phyloP scores from a whole-genome alignment of 2,329 filamentous ascomycete species.

The Cladosporium cucumerinum region DNA sequence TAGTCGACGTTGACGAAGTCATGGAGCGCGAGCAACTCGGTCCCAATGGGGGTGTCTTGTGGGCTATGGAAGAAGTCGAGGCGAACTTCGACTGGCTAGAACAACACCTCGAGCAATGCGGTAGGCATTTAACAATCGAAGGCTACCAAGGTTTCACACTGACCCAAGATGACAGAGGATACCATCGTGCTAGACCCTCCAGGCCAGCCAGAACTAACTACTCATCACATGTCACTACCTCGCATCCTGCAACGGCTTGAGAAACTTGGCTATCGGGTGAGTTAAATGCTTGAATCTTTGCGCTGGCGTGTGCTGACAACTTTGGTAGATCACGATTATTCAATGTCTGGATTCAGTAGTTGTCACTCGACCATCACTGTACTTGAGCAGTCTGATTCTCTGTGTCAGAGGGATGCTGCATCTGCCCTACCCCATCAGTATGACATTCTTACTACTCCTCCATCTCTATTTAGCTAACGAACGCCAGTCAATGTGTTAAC shows the following conservation, averaged over 20 bases:
- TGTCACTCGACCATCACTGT: constrained; percentile 87
- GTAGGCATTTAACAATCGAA: constrained; percentile 17
- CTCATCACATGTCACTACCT: constrained; percentile 85
- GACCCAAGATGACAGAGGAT: constrained; percentile 56
- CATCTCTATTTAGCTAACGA: neutral
- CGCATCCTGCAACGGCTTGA: constrained; percentile 90
- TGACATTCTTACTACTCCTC: neutral
- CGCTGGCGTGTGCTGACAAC: constrained; percentile 53
- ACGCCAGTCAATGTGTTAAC: constrained; percentile 77
- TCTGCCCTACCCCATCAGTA: constrained; percentile 81
- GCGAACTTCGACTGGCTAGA: constrained; percentile 92
- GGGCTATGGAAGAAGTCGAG: constrained; percentile 92
- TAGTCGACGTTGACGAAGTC: constrained; percentile 89
- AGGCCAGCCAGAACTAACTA: constrained; percentile 95
- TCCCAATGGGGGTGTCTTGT: constrained; percentile 87
- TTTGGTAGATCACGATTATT: constrained; percentile 75
- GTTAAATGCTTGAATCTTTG: constrained; percentile 84
- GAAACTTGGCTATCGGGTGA: constrained; percentile 86
- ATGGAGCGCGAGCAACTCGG: constrained; percentile 90
- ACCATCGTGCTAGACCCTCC: constrained; percentile 96
- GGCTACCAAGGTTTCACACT: neutral
- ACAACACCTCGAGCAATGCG: constrained; percentile 65
- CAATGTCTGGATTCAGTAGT: constrained; percentile 94
- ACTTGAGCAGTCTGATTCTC: constrained; percentile 89
- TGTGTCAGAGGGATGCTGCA: constrained; percentile 96